These are phyloP conservation scores for Mrakia gelida DNA, from an alignment of 768 basidiomycete genomes.

Conservation along the genomic window DNA sequence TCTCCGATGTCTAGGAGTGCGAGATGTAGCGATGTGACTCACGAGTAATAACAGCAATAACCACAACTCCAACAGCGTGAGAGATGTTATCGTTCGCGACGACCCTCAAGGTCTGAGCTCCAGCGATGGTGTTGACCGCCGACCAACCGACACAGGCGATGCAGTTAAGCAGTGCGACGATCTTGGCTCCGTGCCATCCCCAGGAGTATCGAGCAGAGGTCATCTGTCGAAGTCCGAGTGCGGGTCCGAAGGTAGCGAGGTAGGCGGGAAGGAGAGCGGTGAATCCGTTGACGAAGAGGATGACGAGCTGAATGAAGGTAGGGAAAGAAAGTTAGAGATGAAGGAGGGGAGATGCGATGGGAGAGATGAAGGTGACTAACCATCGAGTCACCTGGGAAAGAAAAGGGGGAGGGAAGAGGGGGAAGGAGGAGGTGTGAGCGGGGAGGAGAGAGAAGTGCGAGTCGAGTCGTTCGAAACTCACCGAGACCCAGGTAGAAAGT, in stretches of 20 bases:
- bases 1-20: no score
- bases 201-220: constrained; percentile 43
- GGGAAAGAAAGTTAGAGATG: neutral
- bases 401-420: neutral
- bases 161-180: constrained; percentile 41
- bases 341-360: no score
- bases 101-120: constrained; percentile 35
- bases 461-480: neutral
- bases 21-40: constrained; percentile 43
- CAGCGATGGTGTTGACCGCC: constrained; percentile 44
- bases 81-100: constrained; percentile 35
- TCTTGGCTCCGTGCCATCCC: constrained; percentile 34
- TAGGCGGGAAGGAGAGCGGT: constrained; percentile 28
- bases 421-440: neutral
- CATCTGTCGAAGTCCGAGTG: constrained; percentile 50
- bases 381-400: neutral
- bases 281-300: constrained; percentile 26
- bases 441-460: neutral
- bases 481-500: constrained; percentile 30
- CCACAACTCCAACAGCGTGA: constrained; percentile 48
- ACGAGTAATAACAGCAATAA: constrained; percentile 66
- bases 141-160: constrained; percentile 51
- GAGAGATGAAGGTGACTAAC: neutral
- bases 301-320: neutral
- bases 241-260: constrained; percentile 42